Percentiles rank a stretch among this genome's conserved stretches.
Evolutionary conservation across 306 rosid species (phyloP).

Genomic region (Trichosanthes truncata): DNA sequence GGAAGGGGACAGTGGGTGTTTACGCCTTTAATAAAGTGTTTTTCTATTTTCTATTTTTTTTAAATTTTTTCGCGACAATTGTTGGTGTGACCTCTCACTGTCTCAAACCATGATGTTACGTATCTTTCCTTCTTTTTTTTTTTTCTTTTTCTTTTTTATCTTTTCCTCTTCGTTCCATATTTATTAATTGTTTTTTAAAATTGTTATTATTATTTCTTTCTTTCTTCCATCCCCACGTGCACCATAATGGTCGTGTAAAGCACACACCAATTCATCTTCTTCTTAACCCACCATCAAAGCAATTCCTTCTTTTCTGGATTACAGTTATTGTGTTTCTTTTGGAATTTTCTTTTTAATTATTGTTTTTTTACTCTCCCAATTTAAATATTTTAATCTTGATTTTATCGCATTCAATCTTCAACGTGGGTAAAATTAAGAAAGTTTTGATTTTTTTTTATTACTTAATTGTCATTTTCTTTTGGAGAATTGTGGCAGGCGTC

Average conservation of each 20-base stretch:
- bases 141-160: not conserved
- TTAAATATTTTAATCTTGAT: no score
- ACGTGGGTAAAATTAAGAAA: not conserved
- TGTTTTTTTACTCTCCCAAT: no score
- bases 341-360: not conserved
- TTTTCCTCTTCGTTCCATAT: not conserved
- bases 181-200: not conserved
- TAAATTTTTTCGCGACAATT: slow-evolving; percentile 21
- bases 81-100: slow-evolving; percentile 39
- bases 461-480: no score
- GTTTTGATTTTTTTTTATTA: no score
- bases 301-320: not conserved
- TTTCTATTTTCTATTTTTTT: not conserved
- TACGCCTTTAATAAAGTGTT: slow-evolving; percentile 5
- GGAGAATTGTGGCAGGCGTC: no score
- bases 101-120: slow-evolving; percentile 25
- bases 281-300: not conserved
- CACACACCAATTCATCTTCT: not conserved
- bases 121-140: not conserved
- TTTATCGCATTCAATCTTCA: no score
- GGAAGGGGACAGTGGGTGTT: not conserved
- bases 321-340: not conserved
- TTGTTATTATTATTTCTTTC: not conserved
- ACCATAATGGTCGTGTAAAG: not conserved
- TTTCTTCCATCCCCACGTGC: slow-evolving; percentile 33